These are phyloP conservation scores for Pseudonitzschia multiseries DNA, from an alignment of 108 stramenopile species.

Conservation along the genomic window DNA sequence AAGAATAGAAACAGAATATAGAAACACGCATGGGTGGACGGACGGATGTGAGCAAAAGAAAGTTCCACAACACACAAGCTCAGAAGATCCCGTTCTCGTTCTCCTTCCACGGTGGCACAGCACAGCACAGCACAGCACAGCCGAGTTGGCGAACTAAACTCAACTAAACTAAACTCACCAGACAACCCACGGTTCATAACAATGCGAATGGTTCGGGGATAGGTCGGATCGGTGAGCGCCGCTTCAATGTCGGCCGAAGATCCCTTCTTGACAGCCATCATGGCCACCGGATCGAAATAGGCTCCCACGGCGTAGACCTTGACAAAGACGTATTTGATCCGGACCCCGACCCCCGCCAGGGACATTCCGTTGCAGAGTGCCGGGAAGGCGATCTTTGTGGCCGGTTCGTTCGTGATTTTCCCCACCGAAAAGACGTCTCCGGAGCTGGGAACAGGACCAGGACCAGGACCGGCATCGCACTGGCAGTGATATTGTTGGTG, in stretches of 20 bases:
- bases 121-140: too few relatives aligned
- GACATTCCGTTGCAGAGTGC: slow-evolving; percentile 71
- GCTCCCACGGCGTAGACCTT: slow-evolving; percentile 91
- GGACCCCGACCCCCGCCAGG: slow-evolving; percentile 79
- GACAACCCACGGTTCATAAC: slow-evolving; percentile 84
- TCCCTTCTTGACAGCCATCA: slow-evolving; percentile 66
- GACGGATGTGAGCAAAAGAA: too few relatives aligned
- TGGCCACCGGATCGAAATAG: slow-evolving; percentile 78
- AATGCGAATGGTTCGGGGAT: slow-evolving; percentile 85
- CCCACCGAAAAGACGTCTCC: slow-evolving; percentile 61
- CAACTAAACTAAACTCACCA: neutral
- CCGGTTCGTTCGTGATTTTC: slow-evolving; percentile 61
- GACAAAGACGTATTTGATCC: slow-evolving; percentile 87
- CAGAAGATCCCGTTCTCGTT: too few relatives aligned
- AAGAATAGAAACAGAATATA: neutral
- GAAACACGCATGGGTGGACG: neutral
- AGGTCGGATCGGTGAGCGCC: slow-evolving; percentile 74
- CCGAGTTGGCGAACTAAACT: too few relatives aligned
- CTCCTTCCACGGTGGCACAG: too few relatives aligned
- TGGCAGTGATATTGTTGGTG: too few relatives aligned
- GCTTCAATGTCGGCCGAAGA: slow-evolving; percentile 51
- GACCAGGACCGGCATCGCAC: slow-evolving; percentile 9
- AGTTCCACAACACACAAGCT: too few relatives aligned
- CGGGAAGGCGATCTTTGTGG: slow-evolving; percentile 84
- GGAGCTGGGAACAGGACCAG: slow-evolving; percentile 25